phyloP scores from a whole-genome alignment of 1,139 yeast species.

The Candida gigantensis region DNA sequence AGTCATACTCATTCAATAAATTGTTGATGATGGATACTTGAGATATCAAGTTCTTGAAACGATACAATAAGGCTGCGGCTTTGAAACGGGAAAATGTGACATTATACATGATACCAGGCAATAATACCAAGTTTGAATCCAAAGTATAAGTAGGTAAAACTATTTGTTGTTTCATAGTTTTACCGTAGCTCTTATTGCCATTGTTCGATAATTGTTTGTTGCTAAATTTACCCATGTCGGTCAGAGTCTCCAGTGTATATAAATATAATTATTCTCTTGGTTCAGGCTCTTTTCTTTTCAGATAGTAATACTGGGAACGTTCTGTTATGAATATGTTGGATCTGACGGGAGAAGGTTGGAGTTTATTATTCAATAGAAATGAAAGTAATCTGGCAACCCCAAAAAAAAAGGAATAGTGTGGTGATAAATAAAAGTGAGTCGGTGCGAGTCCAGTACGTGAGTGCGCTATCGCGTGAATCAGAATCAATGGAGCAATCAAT shows the following conservation, averaged over 20 bases:
- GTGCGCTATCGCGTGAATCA: too few relatives aligned
- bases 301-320: too few relatives aligned
- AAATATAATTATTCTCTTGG: too few relatives aligned
- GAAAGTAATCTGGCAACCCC: too few relatives aligned
- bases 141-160: constrained; percentile 42
- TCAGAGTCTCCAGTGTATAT: background rate
- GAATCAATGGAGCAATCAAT: too few relatives aligned
- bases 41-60: constrained; percentile 33
- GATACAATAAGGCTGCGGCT: constrained; percentile 49
- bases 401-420: too few relatives aligned
- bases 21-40: constrained; percentile 32
- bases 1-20: constrained; percentile 37
- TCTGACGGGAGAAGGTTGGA: too few relatives aligned
- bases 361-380: too few relatives aligned
- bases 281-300: too few relatives aligned
- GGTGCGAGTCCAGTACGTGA: too few relatives aligned
- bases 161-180: constrained; percentile 11
- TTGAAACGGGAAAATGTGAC: constrained; percentile 51
- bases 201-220: background rate
- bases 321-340: too few relatives aligned
- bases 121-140: constrained; percentile 49
- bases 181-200: background rate
- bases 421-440: too few relatives aligned
- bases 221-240: background rate
- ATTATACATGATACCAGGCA: constrained; percentile 64